These are phyloP conservation scores for Chaetomium sp. DNA, from an alignment of 2,329 filamentous ascomycete genomes.

Conservation along the genomic window DNA sequence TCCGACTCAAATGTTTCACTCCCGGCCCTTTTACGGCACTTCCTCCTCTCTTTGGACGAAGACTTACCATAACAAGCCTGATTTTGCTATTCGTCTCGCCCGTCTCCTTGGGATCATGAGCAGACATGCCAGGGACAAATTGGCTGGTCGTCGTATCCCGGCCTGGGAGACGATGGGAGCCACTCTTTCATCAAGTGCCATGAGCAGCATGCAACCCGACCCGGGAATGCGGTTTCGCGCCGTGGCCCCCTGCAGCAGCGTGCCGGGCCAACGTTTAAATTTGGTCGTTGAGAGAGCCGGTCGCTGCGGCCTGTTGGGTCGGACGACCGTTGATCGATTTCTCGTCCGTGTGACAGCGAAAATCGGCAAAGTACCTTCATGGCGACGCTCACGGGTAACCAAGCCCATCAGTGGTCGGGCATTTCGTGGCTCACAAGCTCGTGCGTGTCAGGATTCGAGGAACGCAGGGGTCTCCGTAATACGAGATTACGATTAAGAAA, in stretches of 20 bases:
- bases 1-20: not conserved
- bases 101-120: not conserved
- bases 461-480: conserved; percentile 13
- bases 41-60: not conserved
- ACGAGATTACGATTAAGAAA: conserved; percentile 16
- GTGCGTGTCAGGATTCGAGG: not conserved
- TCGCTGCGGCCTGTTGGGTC: not conserved
- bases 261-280: not conserved
- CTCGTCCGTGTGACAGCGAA: not conserved
- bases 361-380: not conserved
- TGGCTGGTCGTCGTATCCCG: not conserved
- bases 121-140: not conserved
- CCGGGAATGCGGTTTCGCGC: not conserved
- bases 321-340: not conserved
- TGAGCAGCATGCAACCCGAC: not conserved
- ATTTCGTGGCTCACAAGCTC: not conserved
- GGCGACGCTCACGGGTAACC: not conserved
- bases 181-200: not conserved
- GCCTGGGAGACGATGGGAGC: not conserved
- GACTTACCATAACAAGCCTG: not conserved
- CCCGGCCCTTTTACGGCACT: not conserved
- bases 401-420: not conserved
- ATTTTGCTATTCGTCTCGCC: not conserved
- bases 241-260: not conserved
- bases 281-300: not conserved